Conservation (phyloP, 2,329 filamentous ascomycete species). For the Aspergillus quadricinctus region DNA sequence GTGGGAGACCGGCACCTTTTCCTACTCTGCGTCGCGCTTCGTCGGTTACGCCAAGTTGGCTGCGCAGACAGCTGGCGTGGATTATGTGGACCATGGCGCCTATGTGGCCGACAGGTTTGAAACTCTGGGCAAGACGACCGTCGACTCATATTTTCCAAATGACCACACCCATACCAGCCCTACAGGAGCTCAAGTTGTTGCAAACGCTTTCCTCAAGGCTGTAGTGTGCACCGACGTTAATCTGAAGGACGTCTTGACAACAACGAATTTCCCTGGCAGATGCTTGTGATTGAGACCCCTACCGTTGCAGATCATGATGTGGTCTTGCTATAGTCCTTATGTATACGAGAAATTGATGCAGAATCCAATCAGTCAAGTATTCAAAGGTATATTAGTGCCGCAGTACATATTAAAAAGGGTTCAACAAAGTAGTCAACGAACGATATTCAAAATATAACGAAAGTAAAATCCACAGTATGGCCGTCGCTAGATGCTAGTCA, state of each 20-base stretch:
- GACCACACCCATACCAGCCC: slow-evolving; percentile 62
- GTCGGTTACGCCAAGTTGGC: slow-evolving; percentile 52
- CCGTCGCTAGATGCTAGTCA: not conserved
- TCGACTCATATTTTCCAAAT: slow-evolving; percentile 53
- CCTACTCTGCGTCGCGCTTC: slow-evolving; percentile 50
- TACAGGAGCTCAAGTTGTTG: slow-evolving; percentile 52
- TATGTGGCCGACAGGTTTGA: slow-evolving; percentile 54
- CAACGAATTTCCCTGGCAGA: slow-evolving; percentile 22
- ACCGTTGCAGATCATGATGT: not conserved
- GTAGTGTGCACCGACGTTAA: slow-evolving; percentile 47
- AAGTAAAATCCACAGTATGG: not conserved
- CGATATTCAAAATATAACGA: not conserved
- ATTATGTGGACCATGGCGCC: slow-evolving; percentile 58
- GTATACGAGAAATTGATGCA: not conserved
- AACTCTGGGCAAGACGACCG: slow-evolving; percentile 46
- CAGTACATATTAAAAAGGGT: not conserved
- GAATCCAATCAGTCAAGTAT: not conserved
- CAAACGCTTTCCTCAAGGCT: slow-evolving; percentile 57
- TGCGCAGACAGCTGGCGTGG: slow-evolving; percentile 43
- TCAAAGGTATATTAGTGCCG: not conserved
- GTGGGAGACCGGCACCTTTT: slow-evolving; percentile 55
- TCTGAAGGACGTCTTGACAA: slow-evolving; percentile 36
- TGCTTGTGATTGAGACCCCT: slow-evolving; percentile 17
- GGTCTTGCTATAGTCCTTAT: not conserved
- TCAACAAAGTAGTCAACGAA: not conserved